Base-by-base conservation (phyloP, 805 yeast species). In the Candida dajiaensis region DNA sequence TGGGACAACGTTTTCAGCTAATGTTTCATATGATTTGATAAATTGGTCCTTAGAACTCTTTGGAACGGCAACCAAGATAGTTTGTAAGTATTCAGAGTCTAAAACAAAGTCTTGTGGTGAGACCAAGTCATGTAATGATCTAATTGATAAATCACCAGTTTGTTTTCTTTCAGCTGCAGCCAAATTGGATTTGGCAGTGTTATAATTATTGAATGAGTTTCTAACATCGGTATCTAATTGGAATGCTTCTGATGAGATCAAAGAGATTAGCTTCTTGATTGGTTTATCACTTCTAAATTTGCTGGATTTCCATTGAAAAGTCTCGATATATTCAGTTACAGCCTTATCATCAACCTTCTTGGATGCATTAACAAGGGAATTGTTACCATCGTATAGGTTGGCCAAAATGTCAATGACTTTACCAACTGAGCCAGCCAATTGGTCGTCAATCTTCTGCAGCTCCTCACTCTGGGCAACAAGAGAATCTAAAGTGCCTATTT, bases 401-500 rank as follows among this genome's bases (percentile, higher is more conserved):
- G 68, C 60, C 48, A 90, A 72, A 20, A 88, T 78, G 55, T 94
- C 99, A 45, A 85, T 74, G 28, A 85, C 80, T 66, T 95, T 95
- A 22, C 70, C 63, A 13, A 89, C 79, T 7, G 94, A 77, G 9
- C 73, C 68, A 38, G 76, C 77, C 61, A 92, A 74, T 66, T 88
- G 94, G n/a, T 71, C 70, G 67, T 94, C 99, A 46, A 83, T 70
- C 63, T 89, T 90, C 38, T 78, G 70, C 48, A 94, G 75, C 60
- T 92, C 98, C 59, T 94, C 99, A 64, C 90, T 81, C 67, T 90
- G 90, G 57, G 85, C 81, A 45, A 94, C 95, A 50, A 94, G 75
- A 26, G 89, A 83, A 67, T 94, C 99, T 61, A 94, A 76, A 12
- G 98, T 90, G 25, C 97, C 97, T 52, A 94, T 88, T 66, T 94